Evolutionary conservation across 345 rosid genomes (phyloP), one percentile per base, ranked within the genome.

Genomic region (Litchi chinensis): DNA sequence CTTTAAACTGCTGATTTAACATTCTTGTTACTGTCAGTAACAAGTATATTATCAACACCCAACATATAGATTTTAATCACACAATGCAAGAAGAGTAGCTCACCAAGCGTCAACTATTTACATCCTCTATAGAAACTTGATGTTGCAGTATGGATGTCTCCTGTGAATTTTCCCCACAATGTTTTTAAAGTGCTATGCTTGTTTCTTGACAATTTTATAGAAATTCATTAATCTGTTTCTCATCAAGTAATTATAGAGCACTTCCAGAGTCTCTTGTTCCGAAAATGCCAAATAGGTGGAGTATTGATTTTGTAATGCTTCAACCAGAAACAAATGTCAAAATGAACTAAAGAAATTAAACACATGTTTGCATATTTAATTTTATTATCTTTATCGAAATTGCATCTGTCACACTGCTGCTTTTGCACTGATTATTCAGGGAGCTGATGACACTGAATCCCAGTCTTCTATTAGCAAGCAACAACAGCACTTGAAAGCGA

Each of bases 371-470:
- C 46, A 15, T 65, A 15, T 43, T 16, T 67, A 9, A 70, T 19
- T 73, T 68, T 43, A 52, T 9, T 15, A 50, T 13, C 40, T 46
- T 82, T 22, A 62, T 75, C 65, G 70, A 65, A n/a, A 54, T 67
- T 72, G 3, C 68, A 39, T 71, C 64, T 70, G 46, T 83, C 69
- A 60, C 76, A 39, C 79, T 79, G 59, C 50, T 71, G 48, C 52
- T 71, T 37, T 57, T 64, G 41, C 73, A n/a, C 37, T 83, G 76
- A 70, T 81, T 65, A 79, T 85, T 56, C 79, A 94, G 98, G 98
- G 84, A 77, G 95, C 82, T 82, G 89, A 85, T 75, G 93, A 84
- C 73, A 77, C 77, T 79, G 80, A 65, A 76, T 76, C 86, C 44
- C 80, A 81, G 80, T 83, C 91, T 86, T 81, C 88, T 70, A 77